Conservation (phyloP, 306 rosid genomes). For the Crataegus laevigata region DNA sequence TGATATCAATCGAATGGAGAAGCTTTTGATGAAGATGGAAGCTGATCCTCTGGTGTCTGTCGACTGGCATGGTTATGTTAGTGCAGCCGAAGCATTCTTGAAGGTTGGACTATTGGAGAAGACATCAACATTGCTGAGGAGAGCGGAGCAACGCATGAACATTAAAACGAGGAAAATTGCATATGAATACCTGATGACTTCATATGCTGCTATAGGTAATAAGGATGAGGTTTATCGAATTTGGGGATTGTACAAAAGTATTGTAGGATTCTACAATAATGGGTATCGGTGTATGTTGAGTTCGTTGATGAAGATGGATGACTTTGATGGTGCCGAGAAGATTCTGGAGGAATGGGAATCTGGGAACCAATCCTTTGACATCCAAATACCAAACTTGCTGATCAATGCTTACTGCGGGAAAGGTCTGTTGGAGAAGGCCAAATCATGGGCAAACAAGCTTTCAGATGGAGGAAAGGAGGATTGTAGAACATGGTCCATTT, state of each 20-base stretch:
- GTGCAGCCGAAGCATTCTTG: background rate
- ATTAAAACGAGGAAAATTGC: slow-evolving; percentile 17
- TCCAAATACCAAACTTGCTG: slow-evolving; percentile 39
- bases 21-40: background rate
- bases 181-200: slow-evolving; percentile 41
- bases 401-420: slow-evolving; percentile 41
- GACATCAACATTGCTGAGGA: background rate
- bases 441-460: slow-evolving; percentile 34
- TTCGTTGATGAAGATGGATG: slow-evolving; percentile 49
- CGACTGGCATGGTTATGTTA: background rate
- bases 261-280: background rate
- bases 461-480: slow-evolving; percentile 33
- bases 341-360: slow-evolving; percentile 63
- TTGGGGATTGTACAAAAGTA: slow-evolving; percentile 34
- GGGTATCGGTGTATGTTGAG: slow-evolving; percentile 44
- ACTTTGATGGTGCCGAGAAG: slow-evolving; percentile 51
- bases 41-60: background rate
- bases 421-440: slow-evolving; percentile 51
- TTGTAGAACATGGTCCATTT: slow-evolving; percentile 25
- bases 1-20: background rate
- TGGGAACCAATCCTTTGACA: slow-evolving; percentile 20
- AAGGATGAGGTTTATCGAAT: slow-evolving; percentile 52
- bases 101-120: background rate
- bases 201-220: slow-evolving; percentile 37
- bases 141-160: background rate